These are phyloP conservation scores for Cylindrotheca fusiformis DNA, from an alignment of 108 stramenopile species.

Conservation along the genomic window DNA sequence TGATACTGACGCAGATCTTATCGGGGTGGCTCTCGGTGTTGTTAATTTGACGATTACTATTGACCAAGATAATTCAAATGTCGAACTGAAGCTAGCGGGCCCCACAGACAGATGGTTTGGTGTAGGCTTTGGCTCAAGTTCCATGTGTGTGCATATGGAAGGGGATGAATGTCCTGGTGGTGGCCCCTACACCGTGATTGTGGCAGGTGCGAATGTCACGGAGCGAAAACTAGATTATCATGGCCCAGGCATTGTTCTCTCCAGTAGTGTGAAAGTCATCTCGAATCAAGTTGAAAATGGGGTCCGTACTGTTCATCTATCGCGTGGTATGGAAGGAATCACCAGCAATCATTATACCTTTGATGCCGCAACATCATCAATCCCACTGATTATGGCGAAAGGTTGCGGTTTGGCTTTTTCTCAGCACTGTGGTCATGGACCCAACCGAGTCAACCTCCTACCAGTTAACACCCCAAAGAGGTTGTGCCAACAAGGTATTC, in stretches of 20 bases:
- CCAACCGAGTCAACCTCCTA: constrained; percentile 14
- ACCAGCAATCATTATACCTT: constrained; percentile 28
- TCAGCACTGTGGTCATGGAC: constrained; percentile 38
- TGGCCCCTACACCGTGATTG: constrained; percentile 33
- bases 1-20: neutral
- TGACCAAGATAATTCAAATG: neutral
- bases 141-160: constrained; percentile 40
- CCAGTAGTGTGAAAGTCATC: neutral
- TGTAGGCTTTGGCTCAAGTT: constrained; percentile 32
- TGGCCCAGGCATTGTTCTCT: constrained; percentile 26
- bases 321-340: constrained; percentile 20
- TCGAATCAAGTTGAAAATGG: constrained; percentile 16
- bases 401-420: constrained; percentile 27
- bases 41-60: constrained; percentile 10
- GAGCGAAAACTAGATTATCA: constrained; percentile 39
- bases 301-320: constrained; percentile 15
- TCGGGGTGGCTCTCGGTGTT: constrained; percentile 10
- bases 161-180: constrained; percentile 36
- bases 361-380: constrained; percentile 2
- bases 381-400: constrained; percentile 28
- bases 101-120: constrained; percentile 22
- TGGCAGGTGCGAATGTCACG: constrained; percentile 16
- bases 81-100: constrained; percentile 15
- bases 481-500: constrained; percentile 25
- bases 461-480: constrained; percentile 6